phyloP scores from a whole-genome alignment of 2,329 filamentous ascomycete genomes.

The Phaeosphaeriaceae sp. region DNA sequence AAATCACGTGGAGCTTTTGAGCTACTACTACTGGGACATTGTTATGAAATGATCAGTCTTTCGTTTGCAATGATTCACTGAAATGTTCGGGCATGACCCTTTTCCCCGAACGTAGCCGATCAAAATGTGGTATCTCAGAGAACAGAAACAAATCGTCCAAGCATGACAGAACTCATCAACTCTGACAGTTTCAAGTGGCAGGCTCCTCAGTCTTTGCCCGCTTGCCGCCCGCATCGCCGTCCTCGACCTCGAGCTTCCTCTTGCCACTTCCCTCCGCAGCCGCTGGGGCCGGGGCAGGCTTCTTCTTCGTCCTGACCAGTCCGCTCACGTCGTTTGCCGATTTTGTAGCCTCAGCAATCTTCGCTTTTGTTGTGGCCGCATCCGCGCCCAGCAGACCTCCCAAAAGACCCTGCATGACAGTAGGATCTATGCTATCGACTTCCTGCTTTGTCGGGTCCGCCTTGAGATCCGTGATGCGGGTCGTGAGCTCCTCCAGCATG shows the following conservation, averaged over 20 bases:
- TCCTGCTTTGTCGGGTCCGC: constrained; percentile 61
- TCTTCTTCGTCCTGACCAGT: constrained; percentile 76
- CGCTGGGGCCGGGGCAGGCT: constrained; percentile 21
- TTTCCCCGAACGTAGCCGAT: too few species aligned
- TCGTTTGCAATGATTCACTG: too few species aligned
- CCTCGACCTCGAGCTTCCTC: constrained; percentile 42
- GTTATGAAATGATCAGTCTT: too few species aligned
- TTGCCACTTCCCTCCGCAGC: constrained; percentile 31
- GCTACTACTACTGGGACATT: too few species aligned
- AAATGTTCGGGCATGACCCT: too few species aligned
- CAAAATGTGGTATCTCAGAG: background rate
- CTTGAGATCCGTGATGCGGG: constrained; percentile 72
- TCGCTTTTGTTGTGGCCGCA: constrained; percentile 66
- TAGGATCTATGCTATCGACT: constrained; percentile 51
- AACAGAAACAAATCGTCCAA: background rate
- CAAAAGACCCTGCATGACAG: constrained; percentile 67
- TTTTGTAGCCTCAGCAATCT: constrained; percentile 76
- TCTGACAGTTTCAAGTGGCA: background rate
- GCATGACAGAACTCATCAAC: background rate
- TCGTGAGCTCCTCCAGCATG: constrained; percentile 75
- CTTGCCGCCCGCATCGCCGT: constrained; percentile 33
- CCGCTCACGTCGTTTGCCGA: constrained; percentile 76
- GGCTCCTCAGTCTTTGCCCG: constrained; percentile 45
- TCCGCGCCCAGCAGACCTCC: constrained; percentile 70
- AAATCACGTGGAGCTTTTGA: too few species aligned